Conservation (phyloP, 352 stramenopile genomes). For the Phytophthora lateralis region DNA sequence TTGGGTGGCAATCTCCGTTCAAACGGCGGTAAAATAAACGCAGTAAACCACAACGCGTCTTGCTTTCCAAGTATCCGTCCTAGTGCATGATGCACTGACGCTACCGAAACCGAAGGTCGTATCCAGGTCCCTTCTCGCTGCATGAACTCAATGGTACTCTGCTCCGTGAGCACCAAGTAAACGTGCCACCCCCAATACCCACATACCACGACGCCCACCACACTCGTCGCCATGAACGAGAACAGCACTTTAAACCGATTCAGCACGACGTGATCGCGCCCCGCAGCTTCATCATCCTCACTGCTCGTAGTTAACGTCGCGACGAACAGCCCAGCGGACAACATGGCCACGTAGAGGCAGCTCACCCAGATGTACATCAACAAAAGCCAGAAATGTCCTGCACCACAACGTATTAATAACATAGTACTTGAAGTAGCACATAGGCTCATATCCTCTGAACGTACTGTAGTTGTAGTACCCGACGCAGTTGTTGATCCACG, state of each 20-base stretch:
- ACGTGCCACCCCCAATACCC: constrained; percentile 50
- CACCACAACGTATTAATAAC: constrained; percentile 5
- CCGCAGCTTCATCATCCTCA: constrained; percentile 12
- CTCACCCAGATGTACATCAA: constrained; percentile 53
- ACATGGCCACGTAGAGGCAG: constrained; percentile 45
- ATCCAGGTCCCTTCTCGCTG: constrained; percentile 23
- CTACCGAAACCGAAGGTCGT: constrained; percentile 10
- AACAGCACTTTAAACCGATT: constrained; percentile 39
- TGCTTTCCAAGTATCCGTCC: constrained; percentile 34
- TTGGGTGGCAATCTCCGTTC: constrained; percentile 20
- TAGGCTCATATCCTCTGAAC: constrained; percentile 14
- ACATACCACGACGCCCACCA: constrained; percentile 39
- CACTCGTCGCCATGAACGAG: constrained; percentile 43
- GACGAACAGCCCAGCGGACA: constrained; percentile 42
- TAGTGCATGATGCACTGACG: constrained; percentile 24
- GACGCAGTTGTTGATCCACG: constrained; percentile 98
- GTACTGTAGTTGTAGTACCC: constrained; percentile 94
- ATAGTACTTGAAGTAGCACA: too few relatives aligned
- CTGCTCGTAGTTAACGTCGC: constrained; percentile 23
- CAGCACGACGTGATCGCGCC: constrained; percentile 24
- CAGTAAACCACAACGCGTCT: constrained; percentile 37
- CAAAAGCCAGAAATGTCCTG: constrained; percentile 57
- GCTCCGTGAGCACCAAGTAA: constrained; percentile 50
- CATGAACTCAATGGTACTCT: constrained; percentile 51
- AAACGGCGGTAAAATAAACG: constrained; percentile 26